A percentile compares a stretch with the other conserved stretches of the same genome.
These are phyloP conservation scores for Colletotrichum aenigma DNA, from an alignment of 2,329 filamentous ascomycete genomes.

Conservation along the genomic window DNA sequence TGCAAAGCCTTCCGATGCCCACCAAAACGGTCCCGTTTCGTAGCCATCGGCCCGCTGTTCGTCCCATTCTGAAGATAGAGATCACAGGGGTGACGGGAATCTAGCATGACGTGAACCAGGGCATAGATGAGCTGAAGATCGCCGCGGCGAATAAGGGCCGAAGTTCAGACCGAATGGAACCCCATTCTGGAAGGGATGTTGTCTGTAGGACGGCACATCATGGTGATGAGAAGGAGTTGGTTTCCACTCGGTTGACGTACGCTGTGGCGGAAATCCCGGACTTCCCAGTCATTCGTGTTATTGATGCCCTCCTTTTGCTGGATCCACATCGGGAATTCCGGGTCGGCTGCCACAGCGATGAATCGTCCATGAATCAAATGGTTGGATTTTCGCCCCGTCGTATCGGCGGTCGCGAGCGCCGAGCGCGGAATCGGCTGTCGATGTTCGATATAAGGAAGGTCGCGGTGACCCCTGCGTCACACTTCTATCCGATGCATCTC, in stretches of 20 bases:
- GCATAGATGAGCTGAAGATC: not conserved
- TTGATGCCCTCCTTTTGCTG: not conserved
- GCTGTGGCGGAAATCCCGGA: not conserved
- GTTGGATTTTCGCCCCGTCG: not conserved
- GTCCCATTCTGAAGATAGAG: not conserved
- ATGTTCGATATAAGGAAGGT: not conserved
- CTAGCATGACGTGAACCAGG: not conserved
- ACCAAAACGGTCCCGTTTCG: not conserved
- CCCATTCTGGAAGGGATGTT: not conserved
- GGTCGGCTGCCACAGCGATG: not conserved
- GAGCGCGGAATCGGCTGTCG: not conserved
- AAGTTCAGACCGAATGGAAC: not conserved
- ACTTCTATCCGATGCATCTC: not conserved
- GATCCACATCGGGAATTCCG: not conserved
- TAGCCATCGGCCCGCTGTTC: conserved; percentile 1
- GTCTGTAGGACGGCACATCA: not conserved
- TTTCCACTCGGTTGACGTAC: conserved; percentile 1
- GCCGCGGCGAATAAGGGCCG: not conserved
- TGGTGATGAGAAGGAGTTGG: not conserved
- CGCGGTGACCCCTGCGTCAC: not conserved
- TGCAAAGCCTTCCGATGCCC: not conserved
- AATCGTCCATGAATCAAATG: not conserved
- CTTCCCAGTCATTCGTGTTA: not conserved
- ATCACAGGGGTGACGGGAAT: conserved; percentile 4
- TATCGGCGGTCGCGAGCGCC: not conserved